These are phyloP conservation scores for Leucogyrophana mollusca DNA, from an alignment of 768 basidiomycete genomes.

Conservation along the genomic window DNA sequence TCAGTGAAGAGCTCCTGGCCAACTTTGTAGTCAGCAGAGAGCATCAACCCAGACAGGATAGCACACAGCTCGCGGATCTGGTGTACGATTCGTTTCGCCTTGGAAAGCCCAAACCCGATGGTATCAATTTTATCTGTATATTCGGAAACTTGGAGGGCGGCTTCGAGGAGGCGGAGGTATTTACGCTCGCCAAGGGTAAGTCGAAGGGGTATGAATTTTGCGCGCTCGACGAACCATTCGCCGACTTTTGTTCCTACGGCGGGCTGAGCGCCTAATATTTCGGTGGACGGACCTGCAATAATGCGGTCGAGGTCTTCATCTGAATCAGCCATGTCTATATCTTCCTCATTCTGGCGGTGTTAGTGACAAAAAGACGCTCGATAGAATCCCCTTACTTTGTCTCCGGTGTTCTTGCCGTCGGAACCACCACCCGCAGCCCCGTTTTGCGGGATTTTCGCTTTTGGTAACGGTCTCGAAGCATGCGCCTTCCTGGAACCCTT, in stretches of 20 bases:
- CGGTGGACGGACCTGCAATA: constrained; percentile 26
- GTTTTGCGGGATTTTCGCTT: constrained; percentile 12
- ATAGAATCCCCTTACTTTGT: constrained; percentile 17
- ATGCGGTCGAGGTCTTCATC: constrained; percentile 41
- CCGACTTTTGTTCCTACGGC: constrained; percentile 60
- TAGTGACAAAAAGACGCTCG: constrained; percentile 6
- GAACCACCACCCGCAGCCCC: constrained; percentile 6
- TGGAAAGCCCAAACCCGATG: constrained; percentile 71
- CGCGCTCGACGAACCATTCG: constrained; percentile 83
- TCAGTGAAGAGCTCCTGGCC: constrained; percentile 86
- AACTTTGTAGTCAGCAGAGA: constrained; percentile 83
- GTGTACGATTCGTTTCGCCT: constrained; percentile 83
- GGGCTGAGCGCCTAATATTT: constrained; percentile 56
- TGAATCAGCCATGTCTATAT: constrained; percentile 34
- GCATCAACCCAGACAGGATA: constrained; percentile 79
- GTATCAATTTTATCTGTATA: constrained; percentile 92
- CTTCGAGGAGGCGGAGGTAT: constrained; percentile 80
- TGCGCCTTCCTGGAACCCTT: constrained; percentile 78
- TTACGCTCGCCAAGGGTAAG: constrained; percentile 76
- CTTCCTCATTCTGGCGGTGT: constrained; percentile 24
- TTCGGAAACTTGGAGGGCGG: constrained; percentile 80
- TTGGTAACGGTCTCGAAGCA: constrained; percentile 39
- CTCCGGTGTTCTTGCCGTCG: constrained; percentile 7
- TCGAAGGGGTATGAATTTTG: constrained; percentile 80
- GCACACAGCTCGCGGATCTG: constrained; percentile 87